Conservation (phyloP, 2,329 filamentous ascomycete genomes). For the Aspergillus quadrilineatus region DNA sequence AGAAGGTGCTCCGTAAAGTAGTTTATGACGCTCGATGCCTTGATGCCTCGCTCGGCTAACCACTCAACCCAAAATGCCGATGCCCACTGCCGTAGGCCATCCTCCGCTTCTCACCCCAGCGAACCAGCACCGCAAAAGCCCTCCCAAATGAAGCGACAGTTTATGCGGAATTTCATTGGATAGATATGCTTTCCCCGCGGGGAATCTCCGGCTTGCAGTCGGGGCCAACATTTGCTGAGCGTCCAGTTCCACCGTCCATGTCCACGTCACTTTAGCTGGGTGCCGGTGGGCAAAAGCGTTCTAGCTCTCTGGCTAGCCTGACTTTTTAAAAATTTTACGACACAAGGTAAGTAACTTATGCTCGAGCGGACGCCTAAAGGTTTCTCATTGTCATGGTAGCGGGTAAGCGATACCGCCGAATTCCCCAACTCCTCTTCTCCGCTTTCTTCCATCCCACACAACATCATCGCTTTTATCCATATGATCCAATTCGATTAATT, state of each 20-base stretch:
- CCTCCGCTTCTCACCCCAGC: background rate
- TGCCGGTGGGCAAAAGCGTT: slow-evolving; percentile 9
- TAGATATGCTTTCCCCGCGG: slow-evolving; percentile 14
- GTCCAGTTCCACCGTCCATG: background rate
- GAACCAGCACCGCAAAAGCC: background rate
- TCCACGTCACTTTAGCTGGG: slow-evolving; percentile 1
- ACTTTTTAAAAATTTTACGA: background rate
- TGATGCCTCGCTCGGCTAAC: slow-evolving; percentile 16
- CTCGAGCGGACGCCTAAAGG: background rate
- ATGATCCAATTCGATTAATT: background rate
- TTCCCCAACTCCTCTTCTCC: slow-evolving; percentile 24
- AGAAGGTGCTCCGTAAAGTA: too few relatives aligned
- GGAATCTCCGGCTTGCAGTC: slow-evolving; percentile 10
- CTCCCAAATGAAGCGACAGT: background rate
- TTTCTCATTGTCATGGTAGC: background rate
- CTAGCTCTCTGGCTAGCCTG: background rate
- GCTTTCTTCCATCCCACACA: slow-evolving; percentile 15
- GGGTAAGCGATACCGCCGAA: slow-evolving; percentile 20
- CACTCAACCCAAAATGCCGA: slow-evolving; percentile 16
- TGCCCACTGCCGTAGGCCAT: background rate
- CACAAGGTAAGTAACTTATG: background rate
- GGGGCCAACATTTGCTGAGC: background rate
- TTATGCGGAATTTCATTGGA: slow-evolving; percentile 3
- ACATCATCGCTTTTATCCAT: slow-evolving; percentile 7
- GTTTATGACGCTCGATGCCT: background rate